These are phyloP conservation scores for Antarctomyces pellizariae DNA, from an alignment of 495 filamentous ascomycete genomes.

Conservation along the genomic window DNA sequence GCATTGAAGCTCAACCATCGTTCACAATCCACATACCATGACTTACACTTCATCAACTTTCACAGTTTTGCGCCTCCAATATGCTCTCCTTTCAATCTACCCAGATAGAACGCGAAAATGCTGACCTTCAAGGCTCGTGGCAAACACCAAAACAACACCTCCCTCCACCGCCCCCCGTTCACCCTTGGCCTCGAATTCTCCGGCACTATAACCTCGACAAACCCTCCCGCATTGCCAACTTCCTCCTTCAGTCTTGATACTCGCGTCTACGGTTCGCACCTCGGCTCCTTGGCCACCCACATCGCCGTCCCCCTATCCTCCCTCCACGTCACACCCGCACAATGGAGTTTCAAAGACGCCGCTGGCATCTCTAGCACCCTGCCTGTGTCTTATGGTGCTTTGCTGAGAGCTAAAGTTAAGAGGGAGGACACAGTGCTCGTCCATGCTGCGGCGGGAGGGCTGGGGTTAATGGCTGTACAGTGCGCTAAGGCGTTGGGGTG, in stretches of 20 bases:
- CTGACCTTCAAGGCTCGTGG: constrained; percentile 13
- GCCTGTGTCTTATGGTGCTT: constrained; percentile 15
- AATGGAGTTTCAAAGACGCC: constrained; percentile 7
- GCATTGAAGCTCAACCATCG: no score
- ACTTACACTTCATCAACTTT: no score
- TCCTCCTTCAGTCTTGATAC: constrained; percentile 9
- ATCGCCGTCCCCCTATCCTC: constrained; percentile 5
- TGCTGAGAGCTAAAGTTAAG: constrained; percentile 35
- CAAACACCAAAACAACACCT: constrained; percentile 17
- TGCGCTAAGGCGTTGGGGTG: constrained; percentile 43
- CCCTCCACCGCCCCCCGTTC: constrained; percentile 16
- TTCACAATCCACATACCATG: no score
- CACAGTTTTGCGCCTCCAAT: no score
- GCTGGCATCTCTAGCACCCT: constrained; percentile 10
- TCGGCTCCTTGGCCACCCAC: constrained; percentile 9
- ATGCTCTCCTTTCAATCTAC: no score
- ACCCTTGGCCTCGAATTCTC: constrained; percentile 14
- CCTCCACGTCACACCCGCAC: constrained; percentile 6
- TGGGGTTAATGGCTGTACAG: constrained; percentile 41
- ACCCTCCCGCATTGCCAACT: no score
- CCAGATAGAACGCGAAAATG: no score
- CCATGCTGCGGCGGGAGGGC: constrained; percentile 41
- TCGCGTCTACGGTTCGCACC: constrained; percentile 9
- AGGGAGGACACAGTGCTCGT: constrained; percentile 21
- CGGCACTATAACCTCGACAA: constrained; percentile 8